Evolutionary conservation across 805 yeast species (phyloP).

Genomic region (Monosporozyma unispora): DNA sequence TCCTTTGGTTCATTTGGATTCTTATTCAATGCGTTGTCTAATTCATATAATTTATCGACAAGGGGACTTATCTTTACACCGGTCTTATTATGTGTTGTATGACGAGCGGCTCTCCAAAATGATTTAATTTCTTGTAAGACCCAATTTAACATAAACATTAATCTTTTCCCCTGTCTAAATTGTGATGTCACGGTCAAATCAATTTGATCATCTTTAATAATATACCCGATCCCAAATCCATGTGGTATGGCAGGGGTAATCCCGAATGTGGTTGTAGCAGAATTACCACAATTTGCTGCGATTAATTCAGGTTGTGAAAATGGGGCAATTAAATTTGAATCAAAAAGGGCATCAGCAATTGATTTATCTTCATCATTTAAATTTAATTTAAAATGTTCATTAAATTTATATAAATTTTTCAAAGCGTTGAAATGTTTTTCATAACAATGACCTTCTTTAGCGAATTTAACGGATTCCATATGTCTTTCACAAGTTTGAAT

Average conservation of each 20-base stretch:
- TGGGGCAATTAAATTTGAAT: constrained; percentile 30
- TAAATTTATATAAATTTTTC: constrained; percentile 41
- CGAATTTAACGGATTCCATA: constrained; percentile 37
- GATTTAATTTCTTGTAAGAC: constrained; percentile 53
- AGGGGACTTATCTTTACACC: constrained; percentile 24
- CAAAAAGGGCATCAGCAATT: constrained; percentile 39
- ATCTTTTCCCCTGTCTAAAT: constrained; percentile 75
- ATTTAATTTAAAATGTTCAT: constrained; percentile 30
- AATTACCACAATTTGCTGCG: constrained; percentile 83
- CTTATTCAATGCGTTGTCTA: constrained; percentile 29
- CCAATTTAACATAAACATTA: constrained; percentile 63
- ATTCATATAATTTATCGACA: constrained; percentile 27
- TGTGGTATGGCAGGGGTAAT: constrained; percentile 82
- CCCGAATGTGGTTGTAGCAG: constrained; percentile 78
- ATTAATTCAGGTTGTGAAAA: constrained; percentile 35
- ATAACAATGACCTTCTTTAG: constrained; percentile 58
- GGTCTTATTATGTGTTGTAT: constrained; percentile 5
- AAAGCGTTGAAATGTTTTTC: constrained; percentile 65
- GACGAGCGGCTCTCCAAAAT: constrained; percentile 30
- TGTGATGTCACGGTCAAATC: constrained; percentile 80
- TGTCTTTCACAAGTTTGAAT: constrained; percentile 46
- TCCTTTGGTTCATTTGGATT: constrained; percentile 6
- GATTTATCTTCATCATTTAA: constrained; percentile 15
- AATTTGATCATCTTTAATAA: constrained; percentile 71
- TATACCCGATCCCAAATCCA: constrained; percentile 90